A percentile compares a stretch with the other conserved stretches of the same genome.
Conservation (phyloP, 164 flowering plant genomes). For the Hamamelis virginiana region DNA sequence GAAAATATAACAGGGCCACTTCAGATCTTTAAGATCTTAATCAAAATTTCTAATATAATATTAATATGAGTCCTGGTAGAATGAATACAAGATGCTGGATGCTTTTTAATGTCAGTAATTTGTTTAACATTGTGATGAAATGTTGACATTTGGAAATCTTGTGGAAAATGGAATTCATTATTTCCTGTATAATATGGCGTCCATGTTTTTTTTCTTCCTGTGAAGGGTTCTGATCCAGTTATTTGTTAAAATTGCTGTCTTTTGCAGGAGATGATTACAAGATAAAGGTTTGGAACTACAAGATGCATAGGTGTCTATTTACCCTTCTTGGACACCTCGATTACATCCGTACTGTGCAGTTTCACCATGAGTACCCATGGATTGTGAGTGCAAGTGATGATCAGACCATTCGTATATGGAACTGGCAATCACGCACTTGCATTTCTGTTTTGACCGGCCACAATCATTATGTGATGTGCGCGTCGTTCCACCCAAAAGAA, state of each 20-base stretch:
- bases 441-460: constrained; percentile 85
- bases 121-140: background rate
- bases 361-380: constrained; percentile 78
- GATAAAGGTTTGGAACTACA: constrained; percentile 91
- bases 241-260: background rate
- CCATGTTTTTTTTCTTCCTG: background rate
- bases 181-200: background rate
- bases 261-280: constrained; percentile 94
- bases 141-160: background rate
- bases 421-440: constrained; percentile 96
- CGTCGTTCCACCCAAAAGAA: constrained; percentile 87
- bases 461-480: constrained; percentile 90
- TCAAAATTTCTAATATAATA: background rate
- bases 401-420: constrained; percentile 94
- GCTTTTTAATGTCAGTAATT: background rate
- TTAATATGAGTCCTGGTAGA: background rate
- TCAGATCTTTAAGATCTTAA: no score
- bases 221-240: background rate
- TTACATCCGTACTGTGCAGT: constrained; percentile 28
- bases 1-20: no score
- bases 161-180: background rate
- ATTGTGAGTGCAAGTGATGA: constrained; percentile 91
- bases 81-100: background rate
- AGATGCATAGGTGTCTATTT: constrained; percentile 68
- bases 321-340: constrained; percentile 37